Evolutionary conservation across 257 asterid genomes (phyloP).

Genomic region (Leptodermis oblonga): DNA sequence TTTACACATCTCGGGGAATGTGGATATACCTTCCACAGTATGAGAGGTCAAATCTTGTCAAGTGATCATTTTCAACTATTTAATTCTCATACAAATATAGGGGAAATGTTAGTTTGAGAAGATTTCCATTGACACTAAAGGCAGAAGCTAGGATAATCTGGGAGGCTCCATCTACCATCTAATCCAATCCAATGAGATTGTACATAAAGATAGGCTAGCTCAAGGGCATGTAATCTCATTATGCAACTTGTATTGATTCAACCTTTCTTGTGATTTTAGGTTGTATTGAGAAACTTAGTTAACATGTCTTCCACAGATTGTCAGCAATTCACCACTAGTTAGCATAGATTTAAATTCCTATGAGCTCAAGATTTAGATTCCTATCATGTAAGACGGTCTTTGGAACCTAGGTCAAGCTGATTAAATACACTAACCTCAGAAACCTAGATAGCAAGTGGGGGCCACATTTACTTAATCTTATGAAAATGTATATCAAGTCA

Average conservation of each 20-base stretch:
- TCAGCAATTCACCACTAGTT: neutral
- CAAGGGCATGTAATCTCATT: neutral
- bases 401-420: no score
- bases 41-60: neutral
- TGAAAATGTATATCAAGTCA: no score
- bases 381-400: no score
- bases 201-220: neutral
- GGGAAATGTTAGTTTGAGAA: no score
- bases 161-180: neutral
- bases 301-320: neutral
- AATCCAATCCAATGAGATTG: neutral
- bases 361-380: neutral
- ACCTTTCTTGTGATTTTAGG: neutral
- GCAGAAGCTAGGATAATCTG: neutral
- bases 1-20: neutral
- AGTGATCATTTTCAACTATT: neutral
- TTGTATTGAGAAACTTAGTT: neutral
- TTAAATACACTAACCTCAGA: no score
- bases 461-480: no score
- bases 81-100: neutral
- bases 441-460: no score
- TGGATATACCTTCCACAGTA: neutral
- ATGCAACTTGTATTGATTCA: neutral
- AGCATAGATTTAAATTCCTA: neutral
- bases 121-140: neutral